Base-by-base conservation (phyloP, 441 rosid species). In the Aleurites moluccanus region DNA sequence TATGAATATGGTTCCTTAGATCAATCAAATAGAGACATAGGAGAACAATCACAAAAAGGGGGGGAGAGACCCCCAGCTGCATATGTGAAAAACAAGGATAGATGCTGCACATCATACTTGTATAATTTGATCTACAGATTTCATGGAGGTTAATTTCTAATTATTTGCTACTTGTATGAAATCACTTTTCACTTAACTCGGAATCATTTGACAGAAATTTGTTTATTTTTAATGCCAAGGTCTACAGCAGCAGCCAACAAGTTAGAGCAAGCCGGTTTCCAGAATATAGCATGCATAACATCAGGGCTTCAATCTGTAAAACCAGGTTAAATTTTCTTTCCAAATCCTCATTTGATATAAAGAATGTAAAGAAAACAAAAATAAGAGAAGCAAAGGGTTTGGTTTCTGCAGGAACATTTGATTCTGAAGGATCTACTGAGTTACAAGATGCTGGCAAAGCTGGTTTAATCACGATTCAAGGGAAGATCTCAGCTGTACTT, bases 361-460 rank as follows among this genome's bases (percentile, higher is more conserved):
- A 9, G 6, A 10, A 25, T n/a, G 13, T 6, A 57, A 57, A 16
- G 62, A 14, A 57, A 52, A 25, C 23, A 57, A 33, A 72, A 33
- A 9, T 38, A 53, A 73, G 13, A 6, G 25, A 23, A 18, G 64
- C 14, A 10, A n/a, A 3, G 66, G 47, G 27, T 30, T 63, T 49
- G 52, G 20, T 30, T 70, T 60, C 1, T 74, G 73, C 83, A 95
- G 99, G 95, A 55, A 91, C 82, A 45, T 95, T 91, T 64, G 97
- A 95, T 23, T 81, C 96, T 0, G 86, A 89, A 25, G 98, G 97
- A 49, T 61, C 89, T 15, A 81, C 89, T 0, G 96, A 92, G 86
- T 77, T 94, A 77, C 90, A 89, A 84, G 74, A 90, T 69, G 97
- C 97, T 27, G 98, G 99, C 57, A 95, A 95, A 87, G 98, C 97